Evolutionary conservation across 2,329 filamentous ascomycete genomes (phyloP).

Genomic region (Allantophomopsis lycopodina): DNA sequence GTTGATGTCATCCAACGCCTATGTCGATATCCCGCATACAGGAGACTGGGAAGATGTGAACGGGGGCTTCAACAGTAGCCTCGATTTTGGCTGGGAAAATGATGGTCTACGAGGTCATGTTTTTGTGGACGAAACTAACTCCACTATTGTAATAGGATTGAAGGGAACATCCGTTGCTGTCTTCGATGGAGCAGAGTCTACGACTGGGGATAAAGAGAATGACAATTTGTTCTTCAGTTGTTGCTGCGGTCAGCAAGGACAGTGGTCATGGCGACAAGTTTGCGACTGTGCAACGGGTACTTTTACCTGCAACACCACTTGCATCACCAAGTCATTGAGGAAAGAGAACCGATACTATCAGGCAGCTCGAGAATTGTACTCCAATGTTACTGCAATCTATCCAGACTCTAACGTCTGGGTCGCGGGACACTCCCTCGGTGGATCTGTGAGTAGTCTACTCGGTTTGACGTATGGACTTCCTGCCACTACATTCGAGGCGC

Average conservation of each 20-base stretch:
- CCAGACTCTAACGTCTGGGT: constrained; percentile 79
- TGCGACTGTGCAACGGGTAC: constrained; percentile 84
- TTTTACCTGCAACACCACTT: constrained; percentile 87
- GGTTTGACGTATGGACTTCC: constrained; percentile 85
- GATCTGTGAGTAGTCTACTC: constrained; percentile 75
- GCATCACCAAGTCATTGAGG: constrained; percentile 59
- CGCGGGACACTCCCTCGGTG: constrained; percentile 83
- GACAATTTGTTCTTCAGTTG: constrained; percentile 98
- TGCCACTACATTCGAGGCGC: constrained; percentile 84
- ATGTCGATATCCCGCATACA: constrained; percentile 55
- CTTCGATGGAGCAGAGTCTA: constrained; percentile 94
- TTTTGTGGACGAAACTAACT: constrained; percentile 75
- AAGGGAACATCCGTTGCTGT: constrained; percentile 87
- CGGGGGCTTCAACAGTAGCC: constrained; percentile 65
- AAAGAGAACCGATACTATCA: constrained; percentile 87
- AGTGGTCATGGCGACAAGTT: constrained; percentile 80
- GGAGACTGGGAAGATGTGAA: constrained; percentile 72
- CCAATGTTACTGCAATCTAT: constrained; percentile 83
- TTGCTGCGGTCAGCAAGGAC: constrained; percentile 88
- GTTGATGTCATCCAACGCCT: constrained; percentile 75
- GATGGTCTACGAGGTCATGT: constrained; percentile 88
- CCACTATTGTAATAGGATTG: constrained; percentile 78
- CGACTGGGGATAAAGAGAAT: constrained; percentile 93
- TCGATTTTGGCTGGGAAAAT: constrained; percentile 82
- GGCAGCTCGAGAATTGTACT: constrained; percentile 77